phyloP scores from a whole-genome alignment of 768 basidiomycete genomes.

The Pleurotus djamor region DNA sequence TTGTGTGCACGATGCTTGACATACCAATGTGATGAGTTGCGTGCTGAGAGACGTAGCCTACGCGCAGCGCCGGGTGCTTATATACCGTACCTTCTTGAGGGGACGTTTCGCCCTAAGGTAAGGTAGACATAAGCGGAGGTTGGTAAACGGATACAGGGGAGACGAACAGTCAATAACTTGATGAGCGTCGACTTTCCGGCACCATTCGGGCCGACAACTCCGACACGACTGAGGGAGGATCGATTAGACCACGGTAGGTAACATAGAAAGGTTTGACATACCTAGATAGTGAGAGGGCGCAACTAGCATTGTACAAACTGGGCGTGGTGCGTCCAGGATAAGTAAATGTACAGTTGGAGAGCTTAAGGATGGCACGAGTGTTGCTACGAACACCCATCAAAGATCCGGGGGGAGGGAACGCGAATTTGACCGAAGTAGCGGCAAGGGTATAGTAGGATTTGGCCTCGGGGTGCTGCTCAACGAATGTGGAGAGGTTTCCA shows the following conservation, averaged over 20 bases:
- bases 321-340: slow-evolving; percentile 84
- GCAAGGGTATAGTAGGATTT: slow-evolving; percentile 96
- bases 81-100: slow-evolving; percentile 92
- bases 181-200: slow-evolving; percentile 96
- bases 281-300: slow-evolving; percentile 92
- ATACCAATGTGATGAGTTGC: slow-evolving; percentile 94
- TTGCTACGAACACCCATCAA: slow-evolving; percentile 97
- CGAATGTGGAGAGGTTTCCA: slow-evolving; percentile 90
- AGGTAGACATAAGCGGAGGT: slow-evolving; percentile 7
- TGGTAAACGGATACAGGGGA: slow-evolving; percentile 2
- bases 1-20: slow-evolving; percentile 8
- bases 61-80: slow-evolving; percentile 91
- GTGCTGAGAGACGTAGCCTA: slow-evolving; percentile 97
- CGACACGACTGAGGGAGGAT: slow-evolving; percentile 65
- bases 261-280: slow-evolving; percentile 28
- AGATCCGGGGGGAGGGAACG: slow-evolving; percentile 94
- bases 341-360: slow-evolving; percentile 88
- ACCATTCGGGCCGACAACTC: slow-evolving; percentile 90
- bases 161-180: slow-evolving; percentile 82
- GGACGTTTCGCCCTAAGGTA: slow-evolving; percentile 75
- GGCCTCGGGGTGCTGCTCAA: slow-evolving; percentile 87
- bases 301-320: slow-evolving; percentile 84
- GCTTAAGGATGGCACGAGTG: slow-evolving; percentile 93
- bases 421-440: slow-evolving; percentile 90
- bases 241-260: not conserved